Evolutionary conservation across 2,329 filamentous ascomycete genomes (phyloP).

Genomic region (Scedosporium apiospermum): DNA sequence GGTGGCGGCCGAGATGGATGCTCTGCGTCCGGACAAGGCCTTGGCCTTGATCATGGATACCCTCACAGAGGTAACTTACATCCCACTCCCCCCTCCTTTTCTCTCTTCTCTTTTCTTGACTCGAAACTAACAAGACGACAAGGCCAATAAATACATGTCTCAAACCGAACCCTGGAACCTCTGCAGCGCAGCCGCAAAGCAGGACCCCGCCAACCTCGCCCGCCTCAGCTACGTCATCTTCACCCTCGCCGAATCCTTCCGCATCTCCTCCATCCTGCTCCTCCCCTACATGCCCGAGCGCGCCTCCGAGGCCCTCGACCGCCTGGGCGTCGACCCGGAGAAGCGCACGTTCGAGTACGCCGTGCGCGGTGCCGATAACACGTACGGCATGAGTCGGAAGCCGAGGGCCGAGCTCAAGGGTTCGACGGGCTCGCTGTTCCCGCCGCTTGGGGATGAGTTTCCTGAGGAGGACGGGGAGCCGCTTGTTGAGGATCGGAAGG

Average conservation of each 20-base stretch:
- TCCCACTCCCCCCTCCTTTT: not conserved
- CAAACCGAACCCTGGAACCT: slow-evolving; percentile 59
- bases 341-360: slow-evolving; percentile 57
- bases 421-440: slow-evolving; percentile 39
- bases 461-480: slow-evolving; percentile 14
- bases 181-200: slow-evolving; percentile 22
- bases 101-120: not conserved
- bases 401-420: slow-evolving; percentile 20
- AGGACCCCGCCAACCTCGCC: slow-evolving; percentile 20
- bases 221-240: slow-evolving; percentile 56
- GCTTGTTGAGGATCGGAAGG: slow-evolving; percentile 6
- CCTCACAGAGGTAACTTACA: slow-evolving; percentile 42
- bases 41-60: slow-evolving; percentile 35
- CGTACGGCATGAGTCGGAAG: slow-evolving; percentile 49
- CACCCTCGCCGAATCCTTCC: slow-evolving; percentile 63
- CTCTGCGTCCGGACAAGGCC: slow-evolving; percentile 8
- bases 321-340: slow-evolving; percentile 58
- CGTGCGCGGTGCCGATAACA: slow-evolving; percentile 50
- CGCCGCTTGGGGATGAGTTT: slow-evolving; percentile 28
- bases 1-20: slow-evolving; percentile 7
- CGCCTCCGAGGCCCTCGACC: slow-evolving; percentile 61
- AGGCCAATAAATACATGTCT: slow-evolving; percentile 42
- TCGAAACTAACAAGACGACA: slow-evolving; percentile 10
- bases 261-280: slow-evolving; percentile 72
- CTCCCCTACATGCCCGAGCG: slow-evolving; percentile 88